Evolutionary conservation across 768 basidiomycete genomes (phyloP), one percentile per base, ranked within the genome.

Genomic region (Coprinopsis strossmayeri): DNA sequence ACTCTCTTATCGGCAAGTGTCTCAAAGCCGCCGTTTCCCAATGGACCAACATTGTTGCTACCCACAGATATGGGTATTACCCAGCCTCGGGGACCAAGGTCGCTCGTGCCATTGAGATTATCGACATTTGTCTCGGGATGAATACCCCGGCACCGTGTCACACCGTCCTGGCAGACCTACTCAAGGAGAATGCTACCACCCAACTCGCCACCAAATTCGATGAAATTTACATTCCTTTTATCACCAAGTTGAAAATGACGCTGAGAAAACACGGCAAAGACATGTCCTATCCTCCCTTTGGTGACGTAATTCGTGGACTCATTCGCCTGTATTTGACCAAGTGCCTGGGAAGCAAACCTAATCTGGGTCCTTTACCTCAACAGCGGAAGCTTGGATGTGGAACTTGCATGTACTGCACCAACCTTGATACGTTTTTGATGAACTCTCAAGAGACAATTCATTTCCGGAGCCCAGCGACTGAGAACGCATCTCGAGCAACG

Each of bases 311-410:
- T 12, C 59, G 61, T 40, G 53, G 57, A 15, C 44, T 66, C 11
- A 55, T 71, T 13, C 62, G 55, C 7, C 37, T 52, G 2, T 65
- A 66, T 27, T 55, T 71, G 24, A 52, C 53, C 2, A 49, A 64
- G 32, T 45, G 66, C 12, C 55, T 70, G 7, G 62, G 63, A 5
- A 46, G 51, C 3, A 61, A 59, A 39, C 47, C 51, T 4, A 52
- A 53, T 5, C 13, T 44, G 3, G 49, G 30, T 34, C 20, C 49
- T 25, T 44, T 25, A 11, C 15, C 48, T 1, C 50, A 48, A 12
- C 50, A 65, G 28, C 59, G 64, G 24, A 65, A 63, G 30, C 51
- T 69, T 32, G 64, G 63, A 4, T 68, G 68, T 46, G 62, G 65
- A 20, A n/a, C n/a, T n/a, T 32, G 30, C 15, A 15, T 32, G 9